Evolutionary conservation across 768 basidiomycete species (phyloP).

Genomic region (Boletellus sp.): DNA sequence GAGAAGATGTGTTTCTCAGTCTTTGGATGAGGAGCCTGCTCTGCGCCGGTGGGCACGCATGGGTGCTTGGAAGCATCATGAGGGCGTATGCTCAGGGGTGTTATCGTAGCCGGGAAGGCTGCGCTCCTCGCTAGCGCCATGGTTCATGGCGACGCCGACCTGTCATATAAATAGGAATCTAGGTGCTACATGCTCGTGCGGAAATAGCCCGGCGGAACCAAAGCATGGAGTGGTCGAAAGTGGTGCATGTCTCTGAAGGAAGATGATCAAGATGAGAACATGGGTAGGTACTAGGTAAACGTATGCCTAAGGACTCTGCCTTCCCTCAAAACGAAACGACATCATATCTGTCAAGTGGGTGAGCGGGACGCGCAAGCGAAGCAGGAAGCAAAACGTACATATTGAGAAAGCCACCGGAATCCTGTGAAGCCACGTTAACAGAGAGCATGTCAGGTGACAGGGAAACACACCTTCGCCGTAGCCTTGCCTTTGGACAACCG

Average conservation of each 20-base stretch:
- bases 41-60: conserved; percentile 74
- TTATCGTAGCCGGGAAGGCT: not conserved
- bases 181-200: conserved; percentile 14
- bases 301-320: conserved; percentile 15
- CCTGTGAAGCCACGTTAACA: conserved; percentile 38
- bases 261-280: conserved; percentile 15
- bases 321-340: not conserved
- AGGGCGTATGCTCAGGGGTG: conserved; percentile 33
- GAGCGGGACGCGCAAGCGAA: conserved; percentile 1
- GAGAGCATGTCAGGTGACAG: not conserved
- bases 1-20: conserved; percentile 61
- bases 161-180: conserved; percentile 20
- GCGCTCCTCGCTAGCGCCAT: not conserved
- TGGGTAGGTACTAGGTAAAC: conserved; percentile 23
- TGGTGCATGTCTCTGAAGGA: conserved; percentile 9
- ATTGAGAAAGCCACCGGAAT: conserved; percentile 97
- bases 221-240: conserved; percentile 16
- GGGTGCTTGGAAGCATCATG: conserved; percentile 72
- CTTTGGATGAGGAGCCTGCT: conserved; percentile 78
- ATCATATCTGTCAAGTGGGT: conserved; percentile 25
- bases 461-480: conserved; percentile 81
- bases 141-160: not conserved
- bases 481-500: conserved; percentile 97
- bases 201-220: conserved; percentile 10
- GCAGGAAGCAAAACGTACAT: conserved; percentile 50